Evolutionary conservation across 352 stramenopile genomes (phyloP), one percentile per base, ranked within the genome.

Genomic region (Globisporangium heterothallicum): DNA sequence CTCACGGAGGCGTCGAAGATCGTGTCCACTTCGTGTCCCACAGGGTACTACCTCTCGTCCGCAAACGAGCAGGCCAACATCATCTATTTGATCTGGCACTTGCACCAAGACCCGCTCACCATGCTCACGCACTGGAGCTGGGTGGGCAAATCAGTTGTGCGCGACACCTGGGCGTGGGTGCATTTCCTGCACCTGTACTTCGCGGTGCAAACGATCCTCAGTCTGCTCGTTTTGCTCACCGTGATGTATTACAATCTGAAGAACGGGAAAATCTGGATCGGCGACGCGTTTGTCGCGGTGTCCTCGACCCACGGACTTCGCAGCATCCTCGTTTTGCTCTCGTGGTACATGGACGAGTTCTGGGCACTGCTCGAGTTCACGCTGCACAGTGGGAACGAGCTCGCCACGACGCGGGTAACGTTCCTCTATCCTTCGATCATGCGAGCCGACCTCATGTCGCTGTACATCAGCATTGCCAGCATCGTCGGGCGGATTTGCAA

Each of bases 181-280:
- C 67, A 71, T n/a, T 59, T 49, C 9, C 42, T 73, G n/a, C 67
- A 77, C 34, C 55, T 74, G 24, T 52, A 71, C 36, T 70, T 74
- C 10, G 61, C 57, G 1, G 34, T 69, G n/a, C 44, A 74, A 25
- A 56, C 55, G 4, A 53, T 66, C 9, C 45, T 60, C 19, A 63
- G 56, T 10, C 41, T 77, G 1, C 12, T 66, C 27, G 53, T 72
- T 26, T 49, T 77, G 3, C 50, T 61, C 13, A 25, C 70, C 13
- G 42, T 74, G 9, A 58, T 51, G 16, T 71, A 72, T 24, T 58
- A 62, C 14, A 73, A 63, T 14, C 7, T 77, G 30, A 44, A 45
- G 1, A 41, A 32, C 6, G 59, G 68, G 1, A 73, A 71, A 50
- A 14, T 74, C 13, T 74, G 68, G 68, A 54, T 77, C 7, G 68